phyloP scores from a whole-genome alignment of 2,329 filamentous ascomycete genomes.

The Colletotrichum spaethianum region DNA sequence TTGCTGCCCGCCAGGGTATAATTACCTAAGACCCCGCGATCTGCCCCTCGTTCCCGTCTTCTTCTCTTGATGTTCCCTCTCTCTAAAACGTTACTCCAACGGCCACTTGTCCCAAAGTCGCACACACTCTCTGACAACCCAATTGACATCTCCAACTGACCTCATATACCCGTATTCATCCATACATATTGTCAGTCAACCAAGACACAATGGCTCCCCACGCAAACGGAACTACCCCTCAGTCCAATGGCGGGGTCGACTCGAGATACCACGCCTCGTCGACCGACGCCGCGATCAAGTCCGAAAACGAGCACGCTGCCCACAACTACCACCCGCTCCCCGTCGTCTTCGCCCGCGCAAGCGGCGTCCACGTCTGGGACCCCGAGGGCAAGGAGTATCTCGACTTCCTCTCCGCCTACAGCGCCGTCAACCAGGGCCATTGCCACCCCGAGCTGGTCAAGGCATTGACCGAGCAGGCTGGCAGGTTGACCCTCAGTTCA shows the following conservation, averaged over 20 bases:
- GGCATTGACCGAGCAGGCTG: slow-evolving; percentile 89
- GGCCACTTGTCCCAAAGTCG: slow-evolving; percentile 34
- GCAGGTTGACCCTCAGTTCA: slow-evolving; percentile 90
- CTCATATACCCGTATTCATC: slow-evolving; percentile 1
- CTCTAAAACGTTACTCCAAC: slow-evolving; percentile 28
- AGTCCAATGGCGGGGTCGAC: slow-evolving; percentile 49
- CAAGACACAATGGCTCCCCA: slow-evolving; percentile 69
- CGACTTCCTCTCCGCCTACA: slow-evolving; percentile 98
- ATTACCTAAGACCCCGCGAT: slow-evolving; percentile 39
- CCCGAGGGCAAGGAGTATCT: slow-evolving; percentile 96
- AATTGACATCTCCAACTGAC: slow-evolving; percentile 33
- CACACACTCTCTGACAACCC: slow-evolving; percentile 30
- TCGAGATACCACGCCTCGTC: slow-evolving; percentile 80
- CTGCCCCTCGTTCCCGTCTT: slow-evolving; percentile 41
- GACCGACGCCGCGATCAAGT: slow-evolving; percentile 82
- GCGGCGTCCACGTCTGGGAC: slow-evolving; percentile 94
- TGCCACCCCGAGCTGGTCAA: slow-evolving; percentile 97
- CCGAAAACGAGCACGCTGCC: slow-evolving; percentile 88
- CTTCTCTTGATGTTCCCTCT: slow-evolving; percentile 21
- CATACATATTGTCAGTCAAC: neutral
- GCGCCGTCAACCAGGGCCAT: slow-evolving; percentile 97
- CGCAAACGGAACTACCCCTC: slow-evolving; percentile 59
- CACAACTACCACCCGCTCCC: slow-evolving; percentile 99
- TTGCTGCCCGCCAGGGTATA: slow-evolving; percentile 33
- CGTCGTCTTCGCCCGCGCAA: slow-evolving; percentile 89